Evolutionary conservation across 352 stramenopile genomes (phyloP).

Genomic region (Phytophthora cajani): DNA sequence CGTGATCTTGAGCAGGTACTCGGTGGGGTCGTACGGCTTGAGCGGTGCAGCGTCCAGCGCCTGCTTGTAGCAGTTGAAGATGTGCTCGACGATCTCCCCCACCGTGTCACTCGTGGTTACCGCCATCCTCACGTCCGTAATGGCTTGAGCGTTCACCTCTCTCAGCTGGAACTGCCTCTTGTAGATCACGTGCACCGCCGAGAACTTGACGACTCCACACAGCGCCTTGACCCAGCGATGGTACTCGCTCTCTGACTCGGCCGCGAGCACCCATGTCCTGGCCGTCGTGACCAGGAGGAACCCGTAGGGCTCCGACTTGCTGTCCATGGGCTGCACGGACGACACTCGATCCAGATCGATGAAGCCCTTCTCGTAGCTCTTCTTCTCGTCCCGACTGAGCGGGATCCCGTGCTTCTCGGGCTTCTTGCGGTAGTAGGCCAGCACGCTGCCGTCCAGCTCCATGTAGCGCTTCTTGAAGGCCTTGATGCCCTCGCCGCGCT

Average conservation of each 20-base stretch:
- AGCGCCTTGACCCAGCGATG: constrained; percentile 82
- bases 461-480: constrained; percentile 85
- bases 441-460: constrained; percentile 68
- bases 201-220: constrained; percentile 83
- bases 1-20: constrained; percentile 89
- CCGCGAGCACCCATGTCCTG: constrained; percentile 74
- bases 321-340: constrained; percentile 72
- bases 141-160: constrained; percentile 83
- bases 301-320: constrained; percentile 60
- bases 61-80: constrained; percentile 90
- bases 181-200: constrained; percentile 78
- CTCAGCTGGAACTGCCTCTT: constrained; percentile 86
- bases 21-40: constrained; percentile 75
- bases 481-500: constrained; percentile 76
- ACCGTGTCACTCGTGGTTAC: constrained; percentile 84
- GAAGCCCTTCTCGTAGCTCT: constrained; percentile 56
- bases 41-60: constrained; percentile 76
- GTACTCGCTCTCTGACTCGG: constrained; percentile 75
- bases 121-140: constrained; percentile 88
- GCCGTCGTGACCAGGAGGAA: constrained; percentile 78
- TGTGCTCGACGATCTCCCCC: constrained; percentile 89
- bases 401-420: constrained; percentile 76
- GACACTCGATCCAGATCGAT: constrained; percentile 82
- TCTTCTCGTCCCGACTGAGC: constrained; percentile 73
- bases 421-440: constrained; percentile 87